These are phyloP conservation scores for Fusarium clavum DNA, from an alignment of 2,329 filamentous ascomycete species.

Conservation along the genomic window DNA sequence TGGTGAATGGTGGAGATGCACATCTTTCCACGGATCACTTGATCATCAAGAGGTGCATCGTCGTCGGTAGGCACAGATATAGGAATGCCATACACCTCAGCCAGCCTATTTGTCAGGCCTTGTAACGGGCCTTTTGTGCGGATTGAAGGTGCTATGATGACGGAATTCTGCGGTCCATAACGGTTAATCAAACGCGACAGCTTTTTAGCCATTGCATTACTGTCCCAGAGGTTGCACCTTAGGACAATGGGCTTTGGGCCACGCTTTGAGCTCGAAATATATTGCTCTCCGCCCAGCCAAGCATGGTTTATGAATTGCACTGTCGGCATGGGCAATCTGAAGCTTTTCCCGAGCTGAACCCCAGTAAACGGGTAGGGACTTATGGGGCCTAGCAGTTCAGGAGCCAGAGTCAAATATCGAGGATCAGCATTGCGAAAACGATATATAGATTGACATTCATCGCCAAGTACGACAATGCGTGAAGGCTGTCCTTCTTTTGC, in stretches of 20 bases:
- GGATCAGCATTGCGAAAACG: slow-evolving; percentile 46
- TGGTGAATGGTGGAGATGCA: slow-evolving; percentile 49
- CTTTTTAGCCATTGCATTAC: slow-evolving; percentile 21
- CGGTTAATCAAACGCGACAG: slow-evolving; percentile 37
- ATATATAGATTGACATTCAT: slow-evolving; percentile 49
- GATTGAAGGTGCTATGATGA: slow-evolving; percentile 21
- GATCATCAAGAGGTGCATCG: slow-evolving; percentile 42
- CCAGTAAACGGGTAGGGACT: slow-evolving; percentile 39
- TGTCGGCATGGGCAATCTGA: slow-evolving; percentile 43
- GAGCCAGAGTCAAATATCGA: slow-evolving; percentile 44
- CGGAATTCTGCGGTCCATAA: slow-evolving; percentile 35
- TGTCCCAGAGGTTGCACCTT: slow-evolving; percentile 21
- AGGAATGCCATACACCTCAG: slow-evolving; percentile 27
- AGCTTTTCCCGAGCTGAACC: slow-evolving; percentile 42
- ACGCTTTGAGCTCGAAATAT: slow-evolving; percentile 46
- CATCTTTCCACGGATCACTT: slow-evolving; percentile 45
- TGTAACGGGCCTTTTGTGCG: slow-evolving; percentile 1
- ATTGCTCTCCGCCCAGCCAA: slow-evolving; percentile 45
- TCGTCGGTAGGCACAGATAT: slow-evolving; percentile 42
- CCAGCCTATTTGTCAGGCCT: slow-evolving; percentile 8
- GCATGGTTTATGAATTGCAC: slow-evolving; percentile 45
- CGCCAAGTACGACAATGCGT: slow-evolving; percentile 47
- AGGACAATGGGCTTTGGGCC: slow-evolving; percentile 47
- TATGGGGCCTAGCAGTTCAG: slow-evolving; percentile 35
- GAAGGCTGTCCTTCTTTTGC: slow-evolving; percentile 25